Evolutionary conservation across 495 filamentous ascomycete species (phyloP).

Genomic region (Aspergillus coremiiformis): DNA sequence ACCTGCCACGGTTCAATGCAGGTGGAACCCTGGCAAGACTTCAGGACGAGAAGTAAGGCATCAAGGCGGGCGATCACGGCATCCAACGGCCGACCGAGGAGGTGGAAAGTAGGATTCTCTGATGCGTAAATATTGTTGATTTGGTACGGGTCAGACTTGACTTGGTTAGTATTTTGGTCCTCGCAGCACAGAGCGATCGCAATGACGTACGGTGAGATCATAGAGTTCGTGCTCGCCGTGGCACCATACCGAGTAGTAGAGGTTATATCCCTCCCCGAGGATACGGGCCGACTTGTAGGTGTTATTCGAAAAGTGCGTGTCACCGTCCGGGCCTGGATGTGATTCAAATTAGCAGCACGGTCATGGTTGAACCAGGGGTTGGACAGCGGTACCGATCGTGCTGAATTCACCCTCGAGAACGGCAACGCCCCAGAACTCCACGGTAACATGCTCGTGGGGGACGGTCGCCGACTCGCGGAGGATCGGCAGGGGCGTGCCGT

Average conservation of each 20-base stretch:
- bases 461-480: constrained; percentile 23
- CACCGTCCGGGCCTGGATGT: constrained; percentile 17
- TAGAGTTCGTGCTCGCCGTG: constrained; percentile 59
- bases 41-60: constrained; percentile 54
- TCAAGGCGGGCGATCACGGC: constrained; percentile 48
- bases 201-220: constrained; percentile 43
- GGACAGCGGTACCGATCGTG: constrained; percentile 20
- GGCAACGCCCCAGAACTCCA: constrained; percentile 57
- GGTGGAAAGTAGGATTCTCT: constrained; percentile 5
- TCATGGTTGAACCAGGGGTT: too few relatives aligned
- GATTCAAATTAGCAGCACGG: not conserved
- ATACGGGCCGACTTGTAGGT: constrained; percentile 60
- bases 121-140: constrained; percentile 48
- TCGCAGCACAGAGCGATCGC: not conserved
- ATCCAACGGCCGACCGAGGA: constrained; percentile 40
- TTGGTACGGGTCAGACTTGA: constrained; percentile 53
- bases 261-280: constrained; percentile 44
- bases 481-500: constrained; percentile 51
- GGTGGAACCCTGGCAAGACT: constrained; percentile 51
- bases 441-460: constrained; percentile 57
- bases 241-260: constrained; percentile 63
- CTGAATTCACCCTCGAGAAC: constrained; percentile 42
- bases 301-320: constrained; percentile 38
- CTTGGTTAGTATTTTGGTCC: not conserved
- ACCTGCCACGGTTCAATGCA: constrained; percentile 54